Base-by-base conservation (phyloP, 805 yeast genomes). In the Ogataea kodamae region DNA sequence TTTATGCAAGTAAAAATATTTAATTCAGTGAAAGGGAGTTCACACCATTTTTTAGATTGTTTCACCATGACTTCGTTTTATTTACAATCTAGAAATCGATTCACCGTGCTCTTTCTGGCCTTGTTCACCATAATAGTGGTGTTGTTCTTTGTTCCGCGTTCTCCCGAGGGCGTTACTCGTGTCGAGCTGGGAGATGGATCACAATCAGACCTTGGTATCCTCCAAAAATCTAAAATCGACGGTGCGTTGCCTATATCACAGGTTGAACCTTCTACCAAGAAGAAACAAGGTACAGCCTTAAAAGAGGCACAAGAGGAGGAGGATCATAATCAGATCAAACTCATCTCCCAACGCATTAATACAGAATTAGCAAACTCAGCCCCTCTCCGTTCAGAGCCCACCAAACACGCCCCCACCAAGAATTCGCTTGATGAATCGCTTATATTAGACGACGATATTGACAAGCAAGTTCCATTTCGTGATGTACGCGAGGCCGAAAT, bases 11-110 rank as follows among this genome's bases (percentile, higher is more conserved):
- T n/a, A n/a, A n/a, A n/a, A n/a, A n/a, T n/a, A n/a, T n/a, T n/a
- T n/a, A n/a, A n/a, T n/a, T n/a, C n/a, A n/a, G n/a, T n/a, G n/a
- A n/a, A n/a, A n/a, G n/a, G n/a, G n/a, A n/a, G n/a, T n/a, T n/a
- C n/a, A n/a, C n/a, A n/a, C n/a, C n/a, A n/a, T n/a, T n/a, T n/a
- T n/a, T 18, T 18, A 9, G 24, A 8, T 18, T 18, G 14, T 10
- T n/a, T 12, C 8, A 30, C 6, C n/a, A 40, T 40, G 45, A 23
- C 24, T 17, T 34, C 39, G 3, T 14, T 33, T 15, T 30, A 33
- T 12, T 6, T 11, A 3, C 27, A 18, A 9, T 28, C 39, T 2
- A 33, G 27, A 14, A 25, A 22, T 17, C 30, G 30, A 18, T 24
- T 28, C 13, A 10, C 23, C 5, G 6, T 30, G 8, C 25, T 30